Base-by-base conservation (phyloP, 371 early-diverging fungal genomes). In the Rhizopus delemar region DNA sequence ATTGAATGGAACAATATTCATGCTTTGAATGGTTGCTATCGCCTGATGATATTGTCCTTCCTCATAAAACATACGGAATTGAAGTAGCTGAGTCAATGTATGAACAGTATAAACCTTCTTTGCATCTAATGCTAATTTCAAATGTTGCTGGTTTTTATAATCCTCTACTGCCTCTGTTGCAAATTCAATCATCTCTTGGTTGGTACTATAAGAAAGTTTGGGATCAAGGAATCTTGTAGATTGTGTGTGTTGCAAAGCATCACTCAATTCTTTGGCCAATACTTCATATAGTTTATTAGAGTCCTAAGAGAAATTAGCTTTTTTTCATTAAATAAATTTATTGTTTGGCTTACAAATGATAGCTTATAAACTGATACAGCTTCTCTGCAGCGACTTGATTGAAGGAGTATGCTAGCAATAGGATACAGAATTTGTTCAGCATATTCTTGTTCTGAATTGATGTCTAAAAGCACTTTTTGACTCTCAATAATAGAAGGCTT, bases 311-410 rank as follows among this genome's bases (percentile, higher is more conserved):
- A 22, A 22, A 22, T 22, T 22, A 22, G 22, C 22, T 22, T 22
- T 22, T 22, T 22, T 22, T 22, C 22, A 22, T 22, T 22, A 22
- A 22, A 22, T 9, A 8, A 8, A 22, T 48, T 36, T 38, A 46
- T 31, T 41, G 22, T 33, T 53, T 11, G 11, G 49, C 52, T 56
- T 56, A 66, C 67, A 29, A 34, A 12, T 9, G 63, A 55, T 46
- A 93, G 73, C 61, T 93, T 84, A 62, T 87, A 93, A 15, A 93
- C 78, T 63, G 83, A 66, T 16, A 94, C 80, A 0, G 93, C 90
- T 57, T 94, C 95, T 32, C 66, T 71, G 43, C 90, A 80, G 5
- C 82, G 79, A 3, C 93, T 93, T 53, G 85, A 84, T 39, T 78
- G 77, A 34, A 80, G 81, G 53, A 86, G 88, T 41, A 82, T 75